Conservation (phyloP, 106 monocot genomes). For the Dendrobium huoshanense region DNA sequence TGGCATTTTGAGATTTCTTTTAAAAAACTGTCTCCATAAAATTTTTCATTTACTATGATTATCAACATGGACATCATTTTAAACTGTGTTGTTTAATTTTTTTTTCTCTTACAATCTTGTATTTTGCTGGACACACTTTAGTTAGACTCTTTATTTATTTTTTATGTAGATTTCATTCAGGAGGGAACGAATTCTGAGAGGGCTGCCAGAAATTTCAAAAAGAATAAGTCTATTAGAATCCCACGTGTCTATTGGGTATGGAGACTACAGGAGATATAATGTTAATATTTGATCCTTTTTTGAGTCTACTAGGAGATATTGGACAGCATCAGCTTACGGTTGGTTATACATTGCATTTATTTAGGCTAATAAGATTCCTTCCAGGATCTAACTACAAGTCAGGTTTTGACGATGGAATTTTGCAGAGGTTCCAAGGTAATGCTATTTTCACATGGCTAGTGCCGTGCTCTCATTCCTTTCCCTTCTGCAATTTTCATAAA, state of each 20-base stretch:
- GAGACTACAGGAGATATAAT: not conserved
- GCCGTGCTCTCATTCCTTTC: not conserved
- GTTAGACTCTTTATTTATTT: slow-evolving; percentile 1
- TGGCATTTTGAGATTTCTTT: not conserved
- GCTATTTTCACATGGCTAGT: not conserved
- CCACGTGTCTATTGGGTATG: slow-evolving; percentile 78
- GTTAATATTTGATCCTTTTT: not conserved
- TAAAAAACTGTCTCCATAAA: not conserved
- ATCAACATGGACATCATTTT: not conserved
- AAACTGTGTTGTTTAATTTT: not conserved
- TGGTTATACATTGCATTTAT: not conserved
- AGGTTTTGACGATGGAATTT: slow-evolving; percentile 96
- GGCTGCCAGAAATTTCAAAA: slow-evolving; percentile 66
- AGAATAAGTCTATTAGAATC: slow-evolving; percentile 52
- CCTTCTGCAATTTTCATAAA: not conserved
- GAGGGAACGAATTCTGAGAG: slow-evolving; percentile 95
- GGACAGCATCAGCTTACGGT: not conserved
- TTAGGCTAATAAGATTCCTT: slow-evolving; percentile 8
- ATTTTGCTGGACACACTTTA: not conserved
- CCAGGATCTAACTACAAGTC: slow-evolving; percentile 78
- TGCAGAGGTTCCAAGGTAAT: slow-evolving; percentile 85
- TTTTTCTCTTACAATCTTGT: not conserved
- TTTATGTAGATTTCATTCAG: slow-evolving; percentile 71
- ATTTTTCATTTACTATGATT: not conserved
- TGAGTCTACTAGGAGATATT: not conserved